Base-by-base conservation (phyloP, 108 stramenopile species). In the Skeletonema grethae region DNA sequence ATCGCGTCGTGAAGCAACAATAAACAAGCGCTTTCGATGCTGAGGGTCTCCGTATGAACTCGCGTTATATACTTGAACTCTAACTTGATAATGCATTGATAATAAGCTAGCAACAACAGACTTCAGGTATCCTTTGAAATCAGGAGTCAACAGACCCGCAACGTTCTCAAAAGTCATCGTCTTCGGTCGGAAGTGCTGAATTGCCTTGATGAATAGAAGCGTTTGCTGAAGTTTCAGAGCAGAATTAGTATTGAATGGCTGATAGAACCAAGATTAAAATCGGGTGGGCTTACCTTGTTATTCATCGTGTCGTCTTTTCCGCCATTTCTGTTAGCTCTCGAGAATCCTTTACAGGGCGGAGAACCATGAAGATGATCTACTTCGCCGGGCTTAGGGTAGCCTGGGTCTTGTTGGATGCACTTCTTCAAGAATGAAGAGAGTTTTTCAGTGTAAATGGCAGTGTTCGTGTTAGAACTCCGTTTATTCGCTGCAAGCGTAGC, bases 321-420 rank as follows among this genome's bases (percentile, higher is more conserved):
- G 3, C 83, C 88, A n/a, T 63, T 80, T n/a, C 74, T 59, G 77
- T 88, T 88, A 2, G 86, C 86, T 25, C 59, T 38, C 20, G 84
- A 85, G 63, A 87, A 89, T 2, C 86, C 88, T 65, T 89, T 84
- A 67, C 88, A 88, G 0, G 88, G 88, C 10, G 85, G 43, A 20
- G 72, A 72, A 16, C 32, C 78, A 63, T 88, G 85, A 4, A 83
- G 57, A 31, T 85, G 82, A 13, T 84, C 70, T 6, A 76, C 65
- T 20, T 55, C 59, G 7, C 78, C 84, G 13, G 24, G 24, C 31
- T 60, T 28, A 1, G 76, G 76, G 38, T 77, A 73, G 29, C 58
- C 32, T 20, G 57, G 63, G 56, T 84, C 66, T 24, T 72, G 62
- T 55, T 67, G 53, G 1, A 65, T 16, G 7, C 43, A 59, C 7